Evolutionary conservation across 257 asterid genomes (phyloP), one percentile per base, ranked within the genome.

Genomic region (Euphrasia confusa): DNA sequence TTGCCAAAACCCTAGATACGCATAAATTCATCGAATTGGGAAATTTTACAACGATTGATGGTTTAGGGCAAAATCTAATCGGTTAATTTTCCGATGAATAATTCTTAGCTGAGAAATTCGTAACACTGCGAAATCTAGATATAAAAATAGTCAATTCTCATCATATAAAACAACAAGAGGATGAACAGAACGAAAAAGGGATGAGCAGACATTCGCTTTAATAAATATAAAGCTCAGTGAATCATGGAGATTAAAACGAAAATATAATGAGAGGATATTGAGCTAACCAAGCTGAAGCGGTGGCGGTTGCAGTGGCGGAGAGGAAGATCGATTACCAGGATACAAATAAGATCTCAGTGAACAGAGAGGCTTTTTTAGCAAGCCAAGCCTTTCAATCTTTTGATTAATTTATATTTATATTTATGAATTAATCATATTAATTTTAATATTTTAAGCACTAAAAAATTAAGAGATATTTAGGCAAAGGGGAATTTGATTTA

Each of bases 241-340:
- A 12, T n/a, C 11, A n/a, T 21, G 30, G 48, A 58, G 27, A 63
- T n/a, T 17, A 37, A 37, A 37, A 37, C 42, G 42, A 37, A 37
- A 9, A 37, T 11, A 17, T 18, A 57, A 27, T 18, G 27, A 59
- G 35, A 52, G 18, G 10, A 59, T 15, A 48, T 33, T 27, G 61
- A 10, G 13, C 49, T 10, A 44, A 61, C 71, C 68, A 60, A 32
- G 63, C 50, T 54, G 56, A 60, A 64, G 60, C 9, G 59, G 63
- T 30, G 27, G 61, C 42, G 42, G 60, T 7, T 15, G 7, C 21
- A 17, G 61, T 40, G 60, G 21, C 4, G 27, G 62, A 72, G 52
- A 45, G 52, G 40, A 7, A 35, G 10, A 35, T 35, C 2, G 40
- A 35, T 35, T 7, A 1, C 7, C 40, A 35, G 10, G 0, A 35